These are phyloP conservation scores for Endocladia muricata DNA, from an alignment of 31 red algal species.

Conservation along the genomic window DNA sequence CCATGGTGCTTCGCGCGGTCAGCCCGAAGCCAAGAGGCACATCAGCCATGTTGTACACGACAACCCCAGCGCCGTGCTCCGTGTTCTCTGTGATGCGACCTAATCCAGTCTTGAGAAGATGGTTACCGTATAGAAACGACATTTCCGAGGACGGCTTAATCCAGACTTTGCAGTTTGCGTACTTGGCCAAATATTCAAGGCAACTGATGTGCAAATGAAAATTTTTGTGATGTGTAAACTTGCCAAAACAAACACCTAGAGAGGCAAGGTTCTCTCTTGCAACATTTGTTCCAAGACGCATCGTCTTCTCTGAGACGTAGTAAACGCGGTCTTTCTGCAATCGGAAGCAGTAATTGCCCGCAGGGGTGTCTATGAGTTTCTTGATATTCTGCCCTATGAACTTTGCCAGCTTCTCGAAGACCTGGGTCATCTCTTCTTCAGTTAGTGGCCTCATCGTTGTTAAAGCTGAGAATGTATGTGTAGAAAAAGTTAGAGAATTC, in stretches of 20 bases:
- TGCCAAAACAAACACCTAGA: constrained; percentile 86
- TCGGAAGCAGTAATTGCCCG: constrained; percentile 71
- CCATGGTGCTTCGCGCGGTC: constrained; percentile 66
- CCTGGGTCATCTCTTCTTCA: constrained; percentile 78
- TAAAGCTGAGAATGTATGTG: background rate
- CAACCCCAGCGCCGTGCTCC: constrained; percentile 61
- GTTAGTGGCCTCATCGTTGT: constrained; percentile 78
- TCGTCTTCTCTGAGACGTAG: constrained; percentile 72
- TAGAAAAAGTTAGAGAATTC: background rate
- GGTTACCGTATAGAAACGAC: constrained; percentile 95
- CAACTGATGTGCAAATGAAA: constrained; percentile 89
- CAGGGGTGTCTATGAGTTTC: constrained; percentile 68
- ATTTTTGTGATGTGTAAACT: constrained; percentile 93
- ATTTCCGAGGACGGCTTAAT: constrained; percentile 91
- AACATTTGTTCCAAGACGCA: constrained; percentile 60
- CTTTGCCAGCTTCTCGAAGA: constrained; percentile 91
- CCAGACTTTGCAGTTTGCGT: constrained; percentile 84
- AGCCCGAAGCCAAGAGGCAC: constrained; percentile 93
- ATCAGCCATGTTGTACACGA: constrained; percentile 88
- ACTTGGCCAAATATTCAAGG: constrained; percentile 70
- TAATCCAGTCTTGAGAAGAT: constrained; percentile 87
- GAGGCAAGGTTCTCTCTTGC: constrained; percentile 63
- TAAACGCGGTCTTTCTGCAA: constrained; percentile 91
- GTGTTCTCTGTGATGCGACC: constrained; percentile 85
- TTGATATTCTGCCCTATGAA: constrained; percentile 85